Percentiles rank a stretch among this genome's conserved stretches.
These are phyloP conservation scores for Mallotus nudiflorus DNA, from an alignment of 345 rosid species.

Conservation along the genomic window DNA sequence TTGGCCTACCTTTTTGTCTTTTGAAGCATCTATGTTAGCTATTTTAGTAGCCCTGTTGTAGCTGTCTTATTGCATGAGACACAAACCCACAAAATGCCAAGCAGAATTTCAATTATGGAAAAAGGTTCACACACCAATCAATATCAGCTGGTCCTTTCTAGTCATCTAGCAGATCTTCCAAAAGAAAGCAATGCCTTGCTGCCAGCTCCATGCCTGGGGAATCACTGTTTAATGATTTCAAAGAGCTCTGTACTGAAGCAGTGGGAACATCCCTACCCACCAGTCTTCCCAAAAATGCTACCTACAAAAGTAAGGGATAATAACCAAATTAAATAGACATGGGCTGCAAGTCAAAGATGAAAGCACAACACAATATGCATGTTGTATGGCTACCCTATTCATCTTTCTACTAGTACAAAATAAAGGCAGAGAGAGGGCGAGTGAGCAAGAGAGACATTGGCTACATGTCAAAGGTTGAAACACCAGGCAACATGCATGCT, in stretches of 20 bases:
- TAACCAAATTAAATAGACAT: neutral
- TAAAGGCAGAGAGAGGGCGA: neutral
- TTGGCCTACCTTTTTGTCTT: conserved; percentile 42
- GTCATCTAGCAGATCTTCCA: conserved; percentile 84
- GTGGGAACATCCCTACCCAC: conserved; percentile 67
- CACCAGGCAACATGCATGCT: too few relatives aligned
- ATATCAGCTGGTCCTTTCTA: conserved; percentile 47
- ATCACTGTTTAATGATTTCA: conserved; percentile 57
- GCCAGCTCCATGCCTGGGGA: conserved; percentile 74
- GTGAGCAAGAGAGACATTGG: neutral
- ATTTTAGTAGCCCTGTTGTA: conserved; percentile 48
- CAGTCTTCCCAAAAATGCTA: conserved; percentile 65
- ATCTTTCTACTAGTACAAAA: neutral
- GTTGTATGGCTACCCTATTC: neutral
- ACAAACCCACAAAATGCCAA: conserved; percentile 23
- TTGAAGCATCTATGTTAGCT: conserved; percentile 36
- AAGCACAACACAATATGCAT: neutral
- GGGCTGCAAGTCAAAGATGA: neutral
- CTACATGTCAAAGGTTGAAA: too few relatives aligned
- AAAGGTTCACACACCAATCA: conserved; percentile 50
- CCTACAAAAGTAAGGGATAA: conserved; percentile 44
- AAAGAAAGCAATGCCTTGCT: conserved; percentile 76
- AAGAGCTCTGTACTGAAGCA: conserved; percentile 66
- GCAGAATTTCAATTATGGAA: neutral
- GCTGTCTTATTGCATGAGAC: conserved; percentile 38